Evolutionary conservation across 805 yeast species (phyloP).

Genomic region (Clavispora santaluciae): DNA sequence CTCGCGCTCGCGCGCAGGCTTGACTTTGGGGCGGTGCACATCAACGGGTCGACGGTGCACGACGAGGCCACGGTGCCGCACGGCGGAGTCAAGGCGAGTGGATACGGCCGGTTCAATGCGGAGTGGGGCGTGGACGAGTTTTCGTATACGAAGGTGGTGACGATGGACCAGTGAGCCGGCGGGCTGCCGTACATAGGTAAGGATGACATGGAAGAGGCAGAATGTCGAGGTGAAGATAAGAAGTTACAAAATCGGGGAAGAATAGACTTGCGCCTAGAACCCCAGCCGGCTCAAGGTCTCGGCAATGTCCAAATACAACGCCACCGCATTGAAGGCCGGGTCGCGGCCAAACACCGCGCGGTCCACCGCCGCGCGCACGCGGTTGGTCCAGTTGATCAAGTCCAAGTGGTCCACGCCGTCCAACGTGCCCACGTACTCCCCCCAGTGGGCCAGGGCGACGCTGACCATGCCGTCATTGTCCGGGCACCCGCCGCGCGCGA

Average conservation of each 20-base stretch:
- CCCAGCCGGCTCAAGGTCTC: constrained; percentile 59
- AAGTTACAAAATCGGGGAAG: too few relatives aligned
- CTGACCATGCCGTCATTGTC: constrained; percentile 83
- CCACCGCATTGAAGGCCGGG: constrained; percentile 56
- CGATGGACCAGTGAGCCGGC: constrained; percentile 10
- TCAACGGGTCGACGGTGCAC: constrained; percentile 27
- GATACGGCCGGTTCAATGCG: constrained; percentile 35
- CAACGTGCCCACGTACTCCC: constrained; percentile 72
- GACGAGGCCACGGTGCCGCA: constrained; percentile 39
- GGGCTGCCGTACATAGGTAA: too few relatives aligned
- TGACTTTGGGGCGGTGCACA: constrained; percentile 39
- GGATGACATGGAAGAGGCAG: too few relatives aligned
- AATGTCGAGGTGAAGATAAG: too few relatives aligned
- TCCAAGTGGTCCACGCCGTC: constrained; percentile 81
- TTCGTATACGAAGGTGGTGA: constrained; percentile 31
- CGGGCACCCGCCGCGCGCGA: background rate
- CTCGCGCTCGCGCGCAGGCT: constrained; percentile 28
- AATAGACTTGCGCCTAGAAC: constrained; percentile 26
- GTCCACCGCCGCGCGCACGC: constrained; percentile 36
- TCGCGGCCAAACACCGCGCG: constrained; percentile 24
- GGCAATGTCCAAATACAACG: constrained; percentile 64
- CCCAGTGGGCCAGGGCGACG: constrained; percentile 77
- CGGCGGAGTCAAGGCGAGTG: constrained; percentile 40
- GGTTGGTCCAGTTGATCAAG: constrained; percentile 76
- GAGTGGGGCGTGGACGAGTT: constrained; percentile 44